Evolutionary conservation across 164 flowering plant species (phyloP).

Genomic region (Dillenia turbinata): DNA sequence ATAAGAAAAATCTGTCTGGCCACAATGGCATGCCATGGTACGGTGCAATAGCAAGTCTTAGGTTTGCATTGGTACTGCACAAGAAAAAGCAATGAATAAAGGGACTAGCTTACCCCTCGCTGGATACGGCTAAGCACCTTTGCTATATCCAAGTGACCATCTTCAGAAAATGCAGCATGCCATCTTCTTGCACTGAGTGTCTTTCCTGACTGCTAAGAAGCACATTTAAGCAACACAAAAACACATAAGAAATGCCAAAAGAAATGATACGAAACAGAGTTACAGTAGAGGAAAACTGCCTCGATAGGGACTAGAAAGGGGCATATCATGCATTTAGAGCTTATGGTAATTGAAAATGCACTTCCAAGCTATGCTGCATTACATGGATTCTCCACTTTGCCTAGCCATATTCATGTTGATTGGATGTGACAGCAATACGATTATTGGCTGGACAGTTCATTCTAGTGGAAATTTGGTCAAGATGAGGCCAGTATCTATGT

Average conservation of each 20-base stretch:
- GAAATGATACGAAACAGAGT: background rate
- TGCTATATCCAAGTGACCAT: constrained; percentile 82
- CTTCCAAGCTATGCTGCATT: too few relatives aligned
- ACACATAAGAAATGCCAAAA: background rate
- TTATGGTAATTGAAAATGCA: too few relatives aligned
- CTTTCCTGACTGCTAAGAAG: constrained; percentile 55
- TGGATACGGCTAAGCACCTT: constrained; percentile 81
- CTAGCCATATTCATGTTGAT: too few relatives aligned
- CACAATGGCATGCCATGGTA: background rate
- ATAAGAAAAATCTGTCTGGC: too few relatives aligned
- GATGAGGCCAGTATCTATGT: too few relatives aligned
- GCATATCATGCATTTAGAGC: too few relatives aligned
- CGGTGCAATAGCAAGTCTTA: background rate
- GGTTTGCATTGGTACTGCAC: background rate
- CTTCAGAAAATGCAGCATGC: constrained; percentile 67
- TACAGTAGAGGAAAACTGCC: too few relatives aligned
- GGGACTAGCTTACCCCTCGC: constrained; percentile 58
- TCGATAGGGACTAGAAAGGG: too few relatives aligned
- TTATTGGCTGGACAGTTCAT: too few relatives aligned
- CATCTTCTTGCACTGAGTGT: constrained; percentile 87
- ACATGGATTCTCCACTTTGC: too few relatives aligned
- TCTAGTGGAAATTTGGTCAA: too few relatives aligned
- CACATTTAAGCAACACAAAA: background rate
- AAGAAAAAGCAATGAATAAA: background rate
- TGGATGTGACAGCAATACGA: too few relatives aligned